phyloP scores from a whole-genome alignment of 2,329 filamentous ascomycete genomes.

The Plectosphaerella plurivora region DNA sequence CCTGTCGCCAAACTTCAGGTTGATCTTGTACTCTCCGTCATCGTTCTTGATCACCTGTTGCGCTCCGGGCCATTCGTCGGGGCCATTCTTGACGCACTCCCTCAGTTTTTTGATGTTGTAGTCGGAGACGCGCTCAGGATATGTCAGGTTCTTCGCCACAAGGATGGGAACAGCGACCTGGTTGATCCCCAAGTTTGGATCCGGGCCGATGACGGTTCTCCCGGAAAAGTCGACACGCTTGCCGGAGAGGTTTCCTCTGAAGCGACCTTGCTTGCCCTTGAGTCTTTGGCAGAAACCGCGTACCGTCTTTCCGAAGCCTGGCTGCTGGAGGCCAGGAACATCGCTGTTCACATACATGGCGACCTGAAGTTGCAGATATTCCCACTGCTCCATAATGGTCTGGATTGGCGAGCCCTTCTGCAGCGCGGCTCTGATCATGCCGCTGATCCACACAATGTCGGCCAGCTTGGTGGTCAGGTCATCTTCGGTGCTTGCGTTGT shows the following conservation, averaged over 20 bases:
- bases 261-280: slow-evolving; percentile 96
- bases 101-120: slow-evolving; percentile 83
- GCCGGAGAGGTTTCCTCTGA: slow-evolving; percentile 92
- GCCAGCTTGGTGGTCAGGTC: slow-evolving; percentile 96
- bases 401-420: slow-evolving; percentile 79
- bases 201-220: slow-evolving; percentile 94
- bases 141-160: slow-evolving; percentile 95
- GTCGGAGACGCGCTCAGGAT: slow-evolving; percentile 80
- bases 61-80: slow-evolving; percentile 79
- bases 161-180: slow-evolving; percentile 87
- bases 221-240: slow-evolving; percentile 99
- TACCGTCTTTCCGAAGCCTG: slow-evolving; percentile 81
- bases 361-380: slow-evolving; percentile 90
- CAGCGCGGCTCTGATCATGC: slow-evolving; percentile 77
- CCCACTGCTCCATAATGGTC: slow-evolving; percentile 97
- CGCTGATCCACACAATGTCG: slow-evolving; percentile 91
- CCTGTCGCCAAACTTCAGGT: slow-evolving; percentile 70
- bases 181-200: slow-evolving; percentile 90
- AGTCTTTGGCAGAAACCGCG: slow-evolving; percentile 91
- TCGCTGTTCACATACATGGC: slow-evolving; percentile 99
- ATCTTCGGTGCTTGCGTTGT: slow-evolving; percentile 90
- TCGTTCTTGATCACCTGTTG: slow-evolving; percentile 69
- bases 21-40: slow-evolving; percentile 63
- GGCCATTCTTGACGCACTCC: slow-evolving; percentile 69
- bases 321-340: slow-evolving; percentile 85